Evolutionary conservation across 2,329 filamentous ascomycete species (phyloP), one percentile per base, ranked within the genome.

Genomic region (Pyricularia sp.): DNA sequence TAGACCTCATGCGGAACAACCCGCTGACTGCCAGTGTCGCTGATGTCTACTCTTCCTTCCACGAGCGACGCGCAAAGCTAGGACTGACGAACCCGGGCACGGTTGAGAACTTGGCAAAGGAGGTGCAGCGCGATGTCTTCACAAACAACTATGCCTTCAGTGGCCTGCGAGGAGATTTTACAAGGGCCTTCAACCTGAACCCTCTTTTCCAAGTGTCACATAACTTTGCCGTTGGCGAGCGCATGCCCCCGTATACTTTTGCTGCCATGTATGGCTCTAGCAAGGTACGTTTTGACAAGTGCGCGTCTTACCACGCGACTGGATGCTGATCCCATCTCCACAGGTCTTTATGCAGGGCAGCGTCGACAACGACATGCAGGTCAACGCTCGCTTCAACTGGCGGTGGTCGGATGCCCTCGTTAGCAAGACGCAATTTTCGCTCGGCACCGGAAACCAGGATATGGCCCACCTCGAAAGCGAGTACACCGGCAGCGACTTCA

Each of bases 191-290:
- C 80, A 94, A 92, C 83, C 86, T 96, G 76, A 86, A 88, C 66
- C 94, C 94, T 66, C 81, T 97, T 70, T 99, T 99, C 83, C 93
- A 97, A 79, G 90, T 97, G 71, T 97, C 93, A 69, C 94, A 99
- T 80, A 91, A 94, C 71, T 94, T 99, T 77, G 89, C 93, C 65
- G 91, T 97, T 85, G 93, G 94, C 71, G 91, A 96, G 78, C 87
- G 89, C 70, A 82, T 96, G 76, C 93, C 93, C 75, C 94, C 94
- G 49, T 99, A 99, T 79, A 91, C 91, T 65, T 96, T 97, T 79
- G 91, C 92, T 70, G 91, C 90, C 69, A 86, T 99, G 73, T 97
- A 94, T 76, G 94, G 94, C 71, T 96, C 90, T 70, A 89, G 89
- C 78, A 93, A 91, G 83, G 93, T 97, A 78, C 71, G 84, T 81